Evolutionary conservation across 805 yeast species (phyloP).

Genomic region (Ogataea nakhonphanomensis): DNA sequence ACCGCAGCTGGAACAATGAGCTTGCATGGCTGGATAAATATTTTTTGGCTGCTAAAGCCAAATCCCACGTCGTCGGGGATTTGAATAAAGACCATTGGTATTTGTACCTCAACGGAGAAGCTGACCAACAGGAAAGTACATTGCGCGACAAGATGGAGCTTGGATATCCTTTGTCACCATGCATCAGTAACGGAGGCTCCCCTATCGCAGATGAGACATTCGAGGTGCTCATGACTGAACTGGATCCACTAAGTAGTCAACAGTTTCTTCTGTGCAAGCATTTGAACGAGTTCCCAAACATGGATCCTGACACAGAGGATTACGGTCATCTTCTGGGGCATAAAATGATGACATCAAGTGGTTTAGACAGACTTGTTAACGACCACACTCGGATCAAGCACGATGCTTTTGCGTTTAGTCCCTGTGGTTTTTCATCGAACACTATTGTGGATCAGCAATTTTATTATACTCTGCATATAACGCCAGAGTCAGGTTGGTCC

Average conservation of each 20-base stretch:
- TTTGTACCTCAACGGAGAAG: constrained; percentile 61
- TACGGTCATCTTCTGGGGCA: constrained; percentile 78
- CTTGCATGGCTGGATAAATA: constrained; percentile 61
- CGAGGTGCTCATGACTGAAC: constrained; percentile 88
- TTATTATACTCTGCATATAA: constrained; percentile 80
- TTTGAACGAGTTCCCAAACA: constrained; percentile 33
- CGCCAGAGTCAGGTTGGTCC: constrained; percentile 93
- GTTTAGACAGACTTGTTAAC: constrained; percentile 52
- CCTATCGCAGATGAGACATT: constrained; percentile 55
- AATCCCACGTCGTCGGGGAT: constrained; percentile 75
- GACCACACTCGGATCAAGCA: constrained; percentile 36
- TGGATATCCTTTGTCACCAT: constrained; percentile 26
- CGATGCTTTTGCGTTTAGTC: constrained; percentile 88
- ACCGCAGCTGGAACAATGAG: constrained; percentile 81
- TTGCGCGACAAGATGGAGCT: constrained; percentile 2
- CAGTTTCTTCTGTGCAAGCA: constrained; percentile 44
- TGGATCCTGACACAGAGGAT: constrained; percentile 53
- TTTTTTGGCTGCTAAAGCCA: constrained; percentile 59
- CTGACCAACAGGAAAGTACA: constrained; percentile 2
- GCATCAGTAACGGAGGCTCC: constrained; percentile 11
- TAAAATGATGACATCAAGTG: constrained; percentile 59
- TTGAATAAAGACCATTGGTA: constrained; percentile 87
- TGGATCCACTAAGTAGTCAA: constrained; percentile 53
- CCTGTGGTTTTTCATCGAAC: constrained; percentile 94
- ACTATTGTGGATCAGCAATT: constrained; percentile 61